Percentiles rank a stretch among this genome's conserved stretches.
Conservation (phyloP, 805 yeast species). For the Scheffersomyces coipomensis region DNA sequence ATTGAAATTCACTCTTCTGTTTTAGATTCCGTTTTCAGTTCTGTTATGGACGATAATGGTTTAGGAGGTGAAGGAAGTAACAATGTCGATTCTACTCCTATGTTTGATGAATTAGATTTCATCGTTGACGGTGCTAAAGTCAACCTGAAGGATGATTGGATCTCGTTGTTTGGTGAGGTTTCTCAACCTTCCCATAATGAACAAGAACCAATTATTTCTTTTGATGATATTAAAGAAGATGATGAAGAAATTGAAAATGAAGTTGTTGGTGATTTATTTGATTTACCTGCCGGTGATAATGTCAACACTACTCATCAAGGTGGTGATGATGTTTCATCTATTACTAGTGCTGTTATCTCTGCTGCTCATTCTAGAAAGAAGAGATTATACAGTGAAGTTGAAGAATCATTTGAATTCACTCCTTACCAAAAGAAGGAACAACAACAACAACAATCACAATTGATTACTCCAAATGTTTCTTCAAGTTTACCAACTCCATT, state of each 20-base stretch:
- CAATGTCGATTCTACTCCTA: conserved; percentile 49
- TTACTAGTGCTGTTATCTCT: conserved; percentile 1
- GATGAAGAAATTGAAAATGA: conserved; percentile 4
- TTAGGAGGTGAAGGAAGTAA: conserved; percentile 10
- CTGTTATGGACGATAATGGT: conserved; percentile 29
- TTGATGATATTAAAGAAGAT: conserved; percentile 5
- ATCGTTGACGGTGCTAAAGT: conserved; percentile 38
- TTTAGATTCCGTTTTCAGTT: conserved; percentile 50
- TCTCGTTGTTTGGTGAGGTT: conserved; percentile 48
- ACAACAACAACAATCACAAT: conserved; percentile 16
- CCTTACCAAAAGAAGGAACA: conserved; percentile 8
- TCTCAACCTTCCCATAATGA: conserved; percentile 1
- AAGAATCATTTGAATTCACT: conserved; percentile 21
- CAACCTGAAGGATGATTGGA: conserved; percentile 54
- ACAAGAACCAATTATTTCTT: conserved; percentile 9
- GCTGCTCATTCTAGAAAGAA: conserved; percentile 3
- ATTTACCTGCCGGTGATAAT: conserved; percentile 10
- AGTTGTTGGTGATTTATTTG: conserved; percentile 5
- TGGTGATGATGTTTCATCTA: neutral
- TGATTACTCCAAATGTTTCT: conserved; percentile 28
- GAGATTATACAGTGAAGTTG: conserved; percentile 22
- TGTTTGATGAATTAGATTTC: conserved; percentile 56
- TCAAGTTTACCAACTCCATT: conserved; percentile 34
- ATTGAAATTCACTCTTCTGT: conserved; percentile 45
- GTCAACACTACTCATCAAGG: conserved; percentile 4